Base-by-base conservation (phyloP, 2,329 filamentous ascomycete species). In the Lachnellula occidentalis region DNA sequence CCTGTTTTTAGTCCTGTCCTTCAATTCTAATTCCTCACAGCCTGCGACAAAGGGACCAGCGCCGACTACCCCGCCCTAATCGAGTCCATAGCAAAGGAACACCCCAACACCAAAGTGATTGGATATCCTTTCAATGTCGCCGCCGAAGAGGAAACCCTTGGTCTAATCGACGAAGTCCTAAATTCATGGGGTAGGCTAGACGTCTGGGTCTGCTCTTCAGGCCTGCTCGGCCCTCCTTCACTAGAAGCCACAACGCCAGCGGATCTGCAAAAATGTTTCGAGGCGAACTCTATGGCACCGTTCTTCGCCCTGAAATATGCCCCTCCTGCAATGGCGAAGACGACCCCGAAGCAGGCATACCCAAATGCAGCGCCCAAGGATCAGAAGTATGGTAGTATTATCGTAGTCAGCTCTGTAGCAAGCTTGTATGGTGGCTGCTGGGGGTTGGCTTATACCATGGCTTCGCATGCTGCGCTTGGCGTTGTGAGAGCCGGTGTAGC, bases 261-360 rank as follows among this genome's bases (percentile, higher is more conserved):
- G 11, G 80, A 82, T 62, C 70, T 85, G 14, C 74, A 77, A 64
- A 76, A 75, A 46, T 78, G 78, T 57, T 83, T 85, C 66, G 80
- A 84, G 63, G 78, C 79, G 2, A 83, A 85, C 63, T 75, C 75
- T 39, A 76, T 85, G 69, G 79, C 80, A 6, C 81, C 82, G 2
- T 85, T 86, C 72, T 84, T 83, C 61, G 82, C 81, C 1, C 72
- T 85, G 58, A 85, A 85, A 66, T 84, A 85, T 62, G 81, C 80
- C 0, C 81, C 82, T 0, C 77, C 80, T 2, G 82, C 83, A 1
- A 85, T 86, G 82, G 74, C 71, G 17, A 85, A 85, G 65, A 76
- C 77, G 6, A 78, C 78, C 0, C 72, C 76, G 0, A 78, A 69
- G 57, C 69, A 78, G 58, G 74, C 77, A 43, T 85, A 86, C 62